Evolutionary conservation across 2,329 filamentous ascomycete genomes (phyloP).

Genomic region (Ceratocystis colombiana): DNA sequence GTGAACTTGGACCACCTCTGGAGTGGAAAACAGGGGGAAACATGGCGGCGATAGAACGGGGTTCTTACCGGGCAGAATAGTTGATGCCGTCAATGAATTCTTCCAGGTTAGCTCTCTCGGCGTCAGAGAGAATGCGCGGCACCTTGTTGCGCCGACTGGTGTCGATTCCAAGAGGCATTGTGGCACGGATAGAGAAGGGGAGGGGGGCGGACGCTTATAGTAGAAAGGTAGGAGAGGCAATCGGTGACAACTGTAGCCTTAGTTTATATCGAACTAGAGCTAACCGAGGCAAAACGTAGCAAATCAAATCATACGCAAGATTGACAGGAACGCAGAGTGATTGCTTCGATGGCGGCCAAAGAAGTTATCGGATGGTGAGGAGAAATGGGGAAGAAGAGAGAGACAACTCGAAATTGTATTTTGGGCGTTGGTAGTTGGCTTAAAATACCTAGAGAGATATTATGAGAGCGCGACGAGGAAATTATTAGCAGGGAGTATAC

Average conservation of each 20-base stretch:
- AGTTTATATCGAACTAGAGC: not conserved
- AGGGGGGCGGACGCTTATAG: not conserved
- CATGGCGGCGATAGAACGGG: constrained; percentile 20
- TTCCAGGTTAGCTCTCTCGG: constrained; percentile 72
- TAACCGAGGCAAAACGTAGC: not conserved
- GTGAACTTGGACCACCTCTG: not conserved
- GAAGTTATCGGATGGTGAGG: not conserved
- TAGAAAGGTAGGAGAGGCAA: not conserved
- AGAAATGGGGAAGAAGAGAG: not conserved
- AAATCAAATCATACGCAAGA: not conserved
- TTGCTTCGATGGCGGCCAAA: not conserved
- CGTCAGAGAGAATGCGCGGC: constrained; percentile 68
- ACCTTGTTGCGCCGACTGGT: constrained; percentile 74
- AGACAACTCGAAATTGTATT: not conserved
- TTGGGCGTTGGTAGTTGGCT: not conserved
- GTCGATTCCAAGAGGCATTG: constrained; percentile 52
- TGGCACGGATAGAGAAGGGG: constrained; percentile 1
- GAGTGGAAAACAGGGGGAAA: not conserved
- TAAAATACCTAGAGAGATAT: not conserved
- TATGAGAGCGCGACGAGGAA: not conserved
- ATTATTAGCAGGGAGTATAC: not conserved
- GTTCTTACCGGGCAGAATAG: constrained; percentile 73
- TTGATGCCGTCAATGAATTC: constrained; percentile 91
- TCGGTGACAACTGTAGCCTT: not conserved
- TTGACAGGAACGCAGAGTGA: not conserved